phyloP scores from a whole-genome alignment of 306 rosid genomes.

The Casuarina equisetifolia region DNA sequence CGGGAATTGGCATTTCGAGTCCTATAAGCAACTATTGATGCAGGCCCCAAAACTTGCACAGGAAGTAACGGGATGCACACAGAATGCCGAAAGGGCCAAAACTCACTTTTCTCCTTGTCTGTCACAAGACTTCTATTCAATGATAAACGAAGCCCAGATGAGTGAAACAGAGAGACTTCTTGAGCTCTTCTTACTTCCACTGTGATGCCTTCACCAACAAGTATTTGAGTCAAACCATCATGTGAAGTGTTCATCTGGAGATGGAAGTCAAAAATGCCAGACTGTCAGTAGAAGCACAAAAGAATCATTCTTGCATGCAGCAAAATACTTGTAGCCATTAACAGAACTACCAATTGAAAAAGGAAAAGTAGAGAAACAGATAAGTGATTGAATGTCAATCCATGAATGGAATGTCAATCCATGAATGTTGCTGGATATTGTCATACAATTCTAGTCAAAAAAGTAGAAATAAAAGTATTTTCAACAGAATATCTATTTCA shows the following conservation, averaged over 20 bases:
- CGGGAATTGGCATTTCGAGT: slow-evolving; percentile 48
- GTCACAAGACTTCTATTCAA: slow-evolving; percentile 40
- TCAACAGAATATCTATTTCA: background rate
- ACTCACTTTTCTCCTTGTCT: slow-evolving; percentile 33
- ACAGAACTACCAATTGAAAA: slow-evolving; percentile 6
- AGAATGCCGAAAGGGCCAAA: slow-evolving; percentile 57
- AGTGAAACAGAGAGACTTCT: slow-evolving; percentile 63
- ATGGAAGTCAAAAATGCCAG: slow-evolving; percentile 19
- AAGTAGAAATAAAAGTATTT: background rate
- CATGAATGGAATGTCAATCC: slow-evolving; percentile 9
- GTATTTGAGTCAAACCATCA: slow-evolving; percentile 62
- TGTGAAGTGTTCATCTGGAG: slow-evolving; percentile 68
- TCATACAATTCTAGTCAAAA: background rate
- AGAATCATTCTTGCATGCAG: background rate
- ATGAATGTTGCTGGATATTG: background rate
- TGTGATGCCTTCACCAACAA: slow-evolving; percentile 83
- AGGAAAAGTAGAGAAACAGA: background rate
- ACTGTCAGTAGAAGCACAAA: slow-evolving; percentile 15
- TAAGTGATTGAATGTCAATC: slow-evolving; percentile 3
- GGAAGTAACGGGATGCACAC: slow-evolving; percentile 64
- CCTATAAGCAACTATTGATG: slow-evolving; percentile 62
- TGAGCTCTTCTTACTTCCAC: slow-evolving; percentile 71
- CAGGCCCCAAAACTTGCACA: slow-evolving; percentile 61
- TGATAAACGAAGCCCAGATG: slow-evolving; percentile 40
- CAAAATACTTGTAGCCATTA: background rate